These are phyloP conservation scores for Clitoria ternatea DNA, from an alignment of 306 rosid species.

Conservation along the genomic window DNA sequence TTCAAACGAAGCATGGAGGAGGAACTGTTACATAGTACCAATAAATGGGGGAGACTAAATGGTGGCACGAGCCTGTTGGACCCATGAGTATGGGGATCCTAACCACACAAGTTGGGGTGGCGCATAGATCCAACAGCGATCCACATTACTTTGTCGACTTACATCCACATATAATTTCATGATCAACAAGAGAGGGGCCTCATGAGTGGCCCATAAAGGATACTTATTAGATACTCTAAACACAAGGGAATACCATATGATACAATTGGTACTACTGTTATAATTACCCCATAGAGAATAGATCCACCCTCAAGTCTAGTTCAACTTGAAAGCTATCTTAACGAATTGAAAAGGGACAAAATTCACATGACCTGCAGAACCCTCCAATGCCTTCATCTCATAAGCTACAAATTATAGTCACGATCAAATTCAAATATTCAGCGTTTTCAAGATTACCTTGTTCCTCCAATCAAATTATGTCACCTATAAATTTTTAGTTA, in stretches of 20 bases:
- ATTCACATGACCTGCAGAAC: constrained; percentile 24
- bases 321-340: constrained; percentile 26
- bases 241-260: constrained; percentile 33
- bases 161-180: constrained; percentile 38
- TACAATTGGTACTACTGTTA: constrained; percentile 14
- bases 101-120: constrained; percentile 38
- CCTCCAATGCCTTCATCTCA: constrained; percentile 8
- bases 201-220: constrained; percentile 28
- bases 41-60: constrained; percentile 23
- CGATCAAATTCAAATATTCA: constrained; percentile 9
- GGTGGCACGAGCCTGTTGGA: constrained; percentile 15
- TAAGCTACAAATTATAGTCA: constrained; percentile 20
- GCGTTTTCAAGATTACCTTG: constrained; percentile 7
- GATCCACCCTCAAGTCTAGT: neutral
- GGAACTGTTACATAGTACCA: constrained; percentile 12
- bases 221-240: constrained; percentile 16
- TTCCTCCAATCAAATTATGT: too few relatives aligned
- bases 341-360: constrained; percentile 28
- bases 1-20: neutral
- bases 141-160: constrained; percentile 1
- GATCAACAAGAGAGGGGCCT: constrained; percentile 15
- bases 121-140: constrained; percentile 21
- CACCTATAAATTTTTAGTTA: too few relatives aligned
- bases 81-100: neutral
- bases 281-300: constrained; percentile 28